Base-by-base conservation (phyloP, 805 yeast species). In the Candida khao-thaluensis region DNA sequence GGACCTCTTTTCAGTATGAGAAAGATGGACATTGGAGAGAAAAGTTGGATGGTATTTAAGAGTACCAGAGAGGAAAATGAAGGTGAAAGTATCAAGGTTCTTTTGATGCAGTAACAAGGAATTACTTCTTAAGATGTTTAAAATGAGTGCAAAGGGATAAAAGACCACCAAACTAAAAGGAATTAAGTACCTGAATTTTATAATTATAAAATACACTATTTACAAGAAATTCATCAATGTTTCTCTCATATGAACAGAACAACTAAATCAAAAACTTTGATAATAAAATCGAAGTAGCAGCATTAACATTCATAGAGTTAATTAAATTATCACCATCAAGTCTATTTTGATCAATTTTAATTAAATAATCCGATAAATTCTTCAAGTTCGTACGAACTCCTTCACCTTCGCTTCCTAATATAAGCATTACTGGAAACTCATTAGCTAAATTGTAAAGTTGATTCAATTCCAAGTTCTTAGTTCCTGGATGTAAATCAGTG, bases 291-390 rank as follows among this genome's bases (percentile, higher is more conserved):
- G 90, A 93, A 1, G 90, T 75, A 1, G 97, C 96, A 7, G 89
- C 96, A 54, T 93, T 85, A 22, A 87, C 97, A 55, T 89, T 89
- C 53, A 89, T 65, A 21, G 95, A 85, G 54, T 88, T 96, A 26
- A 89, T 81, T 5, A 58, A 47, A 10, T 23, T 44, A 37, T 57
- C 60, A 12, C 53, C 59, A 3, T 51, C 56, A 11, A 40, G 46
- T 22, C 69, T 46, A 5, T 64, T 59, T 30, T 63, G 59, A 10
- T 57, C 62, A 33, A 76, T 53, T 1, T 69, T 66, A 11, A 74
- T 75, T 35, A 74, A 56, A 44, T 52, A 68, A 40, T 82, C 85
- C 36, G 86, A 76, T 49, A 77, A 66, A 38, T 77, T 62, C 44
- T 77, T 65, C 48, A 89, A 52, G 32, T 78, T 74, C 6, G 82